Conservation (phyloP, 495 filamentous ascomycete genomes). For the Cercophora samala region DNA sequence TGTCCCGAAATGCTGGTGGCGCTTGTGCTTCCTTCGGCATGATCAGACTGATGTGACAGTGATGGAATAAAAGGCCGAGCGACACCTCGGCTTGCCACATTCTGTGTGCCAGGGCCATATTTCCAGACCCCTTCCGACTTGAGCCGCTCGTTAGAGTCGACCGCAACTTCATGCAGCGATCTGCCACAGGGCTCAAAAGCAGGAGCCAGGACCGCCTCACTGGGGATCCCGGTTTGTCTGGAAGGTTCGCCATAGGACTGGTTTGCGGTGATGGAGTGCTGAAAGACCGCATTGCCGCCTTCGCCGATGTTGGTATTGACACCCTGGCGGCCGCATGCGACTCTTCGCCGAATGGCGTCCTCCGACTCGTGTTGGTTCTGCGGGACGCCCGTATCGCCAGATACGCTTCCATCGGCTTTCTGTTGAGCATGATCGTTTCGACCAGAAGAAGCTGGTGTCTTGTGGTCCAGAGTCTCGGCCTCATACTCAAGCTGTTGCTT, state of each 20-base stretch:
- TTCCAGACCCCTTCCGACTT: background rate
- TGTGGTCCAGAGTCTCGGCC: conserved; percentile 25
- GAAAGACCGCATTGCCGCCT: conserved; percentile 16
- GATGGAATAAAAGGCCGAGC: background rate
- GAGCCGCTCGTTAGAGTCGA: background rate
- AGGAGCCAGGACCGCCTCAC: conserved; percentile 28
- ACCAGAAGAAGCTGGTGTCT: conserved; percentile 7
- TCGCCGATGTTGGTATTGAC: conserved; percentile 21
- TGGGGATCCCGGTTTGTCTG: conserved; percentile 26
- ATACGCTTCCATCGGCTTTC: conserved; percentile 7
- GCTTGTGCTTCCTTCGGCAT: background rate
- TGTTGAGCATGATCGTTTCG: background rate
- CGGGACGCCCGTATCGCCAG: background rate
- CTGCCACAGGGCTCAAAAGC: conserved; percentile 32
- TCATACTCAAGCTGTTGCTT: conserved; percentile 39
- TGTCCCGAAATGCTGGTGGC: background rate
- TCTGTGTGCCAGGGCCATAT: background rate
- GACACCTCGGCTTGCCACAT: background rate
- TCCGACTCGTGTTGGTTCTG: conserved; percentile 9
- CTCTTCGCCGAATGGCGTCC: conserved; percentile 10
- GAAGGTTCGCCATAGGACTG: conserved; percentile 15
- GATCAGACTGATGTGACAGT: background rate
- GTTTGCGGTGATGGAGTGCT: background rate
- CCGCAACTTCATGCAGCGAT: background rate
- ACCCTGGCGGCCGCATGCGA: conserved; percentile 2